Base-by-base conservation (phyloP, 78 protist species). In the Kipferlia bialata region DNA sequence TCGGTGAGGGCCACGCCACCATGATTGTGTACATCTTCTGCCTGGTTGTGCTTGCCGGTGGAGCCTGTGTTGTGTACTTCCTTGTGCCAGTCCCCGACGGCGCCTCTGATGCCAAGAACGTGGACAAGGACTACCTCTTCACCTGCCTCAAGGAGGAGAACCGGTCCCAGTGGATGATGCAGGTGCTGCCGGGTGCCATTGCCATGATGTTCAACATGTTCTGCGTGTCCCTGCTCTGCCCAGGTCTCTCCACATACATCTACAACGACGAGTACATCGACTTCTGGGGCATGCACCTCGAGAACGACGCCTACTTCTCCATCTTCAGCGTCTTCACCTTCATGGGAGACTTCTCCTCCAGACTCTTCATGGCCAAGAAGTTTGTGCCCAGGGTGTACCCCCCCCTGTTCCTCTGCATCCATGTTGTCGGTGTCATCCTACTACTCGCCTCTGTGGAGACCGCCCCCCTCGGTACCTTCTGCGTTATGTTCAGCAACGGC, bases 151-250 rank as follows among this genome's bases (percentile, higher is more conserved):
- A 36, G n/a, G 74, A 53, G 61, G 12, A 10, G 29, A 37, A 31
- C 56, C 41, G 45, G 26, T n/a, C n/a, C n/a, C 24, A 15, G 3
- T 72, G 77, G 77, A 5, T 64, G 58, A 22, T 13, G 13, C 54
- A 20, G 28, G 45, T 72, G 22, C 10, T 44, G 26, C 66, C 18
- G 38, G 29, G 60, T 44, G 77, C 77, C 29, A 0, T 57, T 18
- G 6, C 77, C 17, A 72, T 72, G 77, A 31, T 16, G 53, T 3
- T 59, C 59, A 72, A 72, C 22, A 72, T 72, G 77, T 59, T 58
- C 48, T 15, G 51, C 26, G 77, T 72, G 17, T 59, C 77, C 26
- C 39, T 58, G 28, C 60, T 72, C 34, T 51, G 54, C 10, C 77
- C 77, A 24, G 77, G 66, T n/a, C 26, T 59, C 6, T 15, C 7